A percentile compares a stretch with the other conserved stretches of the same genome.
phyloP scores from a whole-genome alignment of 163 green algal genomes.

The Chloroidium sp. region DNA sequence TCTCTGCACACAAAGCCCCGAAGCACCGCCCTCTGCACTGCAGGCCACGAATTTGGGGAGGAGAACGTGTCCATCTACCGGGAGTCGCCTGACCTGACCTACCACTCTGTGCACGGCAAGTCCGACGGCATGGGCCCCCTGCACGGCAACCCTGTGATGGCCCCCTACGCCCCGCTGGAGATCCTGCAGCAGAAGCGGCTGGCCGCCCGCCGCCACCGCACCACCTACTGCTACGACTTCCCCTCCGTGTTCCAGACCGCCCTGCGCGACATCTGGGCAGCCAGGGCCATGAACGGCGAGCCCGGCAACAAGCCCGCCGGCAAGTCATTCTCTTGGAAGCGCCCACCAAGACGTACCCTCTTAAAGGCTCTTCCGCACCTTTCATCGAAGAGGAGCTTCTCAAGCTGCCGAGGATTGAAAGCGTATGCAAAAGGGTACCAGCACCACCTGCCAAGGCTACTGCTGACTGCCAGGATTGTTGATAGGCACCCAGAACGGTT shows the following conservation, averaged over 20 bases:
- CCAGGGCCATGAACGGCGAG: conserved; percentile 48
- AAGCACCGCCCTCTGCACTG: neutral
- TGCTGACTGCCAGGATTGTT: too few relatives aligned
- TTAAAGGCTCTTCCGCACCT: too few relatives aligned
- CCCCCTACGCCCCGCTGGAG: conserved; percentile 43
- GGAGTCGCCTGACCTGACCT: conserved; percentile 32
- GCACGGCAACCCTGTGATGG: conserved; percentile 42
- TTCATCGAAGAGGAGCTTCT: too few relatives aligned
- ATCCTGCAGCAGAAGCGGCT: conserved; percentile 75
- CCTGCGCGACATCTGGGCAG: conserved; percentile 64
- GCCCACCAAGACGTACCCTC: too few relatives aligned
- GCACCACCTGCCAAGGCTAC: too few relatives aligned
- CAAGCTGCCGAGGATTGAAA: too few relatives aligned
- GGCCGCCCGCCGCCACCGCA: conserved; percentile 69
- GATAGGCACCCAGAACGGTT: too few relatives aligned
- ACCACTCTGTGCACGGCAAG: conserved; percentile 10
- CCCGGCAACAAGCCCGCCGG: conserved; percentile 32
- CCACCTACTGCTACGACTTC: conserved; percentile 93
- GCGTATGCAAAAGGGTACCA: too few relatives aligned
- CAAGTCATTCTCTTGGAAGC: neutral
- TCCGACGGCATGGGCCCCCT: conserved; percentile 16
- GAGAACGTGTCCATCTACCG: conserved; percentile 81
- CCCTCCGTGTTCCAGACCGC: conserved; percentile 80
- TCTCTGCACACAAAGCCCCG: too few relatives aligned
- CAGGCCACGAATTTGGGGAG: conserved; percentile 78